phyloP scores from a whole-genome alignment of 1,284 basidiomycete genomes.

The Austroboletus sp. region DNA sequence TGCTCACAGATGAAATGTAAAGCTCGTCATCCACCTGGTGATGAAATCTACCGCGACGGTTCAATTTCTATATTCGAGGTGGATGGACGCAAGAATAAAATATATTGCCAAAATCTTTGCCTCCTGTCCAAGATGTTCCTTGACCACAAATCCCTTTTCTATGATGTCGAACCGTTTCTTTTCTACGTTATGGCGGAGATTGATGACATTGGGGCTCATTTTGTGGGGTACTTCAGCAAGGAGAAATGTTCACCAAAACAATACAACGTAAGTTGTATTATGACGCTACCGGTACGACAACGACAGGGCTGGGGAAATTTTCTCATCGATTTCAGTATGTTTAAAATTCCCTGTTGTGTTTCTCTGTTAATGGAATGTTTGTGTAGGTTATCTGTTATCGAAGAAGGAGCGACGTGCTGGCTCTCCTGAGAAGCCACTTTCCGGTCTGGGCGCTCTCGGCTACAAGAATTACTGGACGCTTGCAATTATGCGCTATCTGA shows the following conservation, averaged over 20 bases:
- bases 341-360: conserved; percentile 17
- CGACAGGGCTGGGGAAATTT: conserved; percentile 92
- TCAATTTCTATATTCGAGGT: conserved; percentile 92
- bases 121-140: conserved; percentile 98
- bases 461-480: conserved; percentile 96
- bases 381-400: conserved; percentile 85
- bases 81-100: conserved; percentile 98
- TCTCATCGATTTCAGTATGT: conserved; percentile 92
- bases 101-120: conserved; percentile 99
- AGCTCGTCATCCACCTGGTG: conserved; percentile 88
- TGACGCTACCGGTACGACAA: conserved; percentile 95
- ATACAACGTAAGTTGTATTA: conserved; percentile 98
- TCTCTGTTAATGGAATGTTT: conserved; percentile 2
- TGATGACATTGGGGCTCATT: conserved; percentile 85
- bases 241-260: conserved; percentile 95
- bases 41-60: conserved; percentile 95
- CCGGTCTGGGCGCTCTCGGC: conserved; percentile 80
- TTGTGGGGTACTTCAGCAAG: conserved; percentile 98
- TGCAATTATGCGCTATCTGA: conserved; percentile 79
- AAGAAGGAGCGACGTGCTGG: conserved; percentile 87
- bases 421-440: conserved; percentile 90
- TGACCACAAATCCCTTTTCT: conserved; percentile 98
- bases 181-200: conserved; percentile 97
- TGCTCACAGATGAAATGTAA: conserved; percentile 83
- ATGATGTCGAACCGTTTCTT: conserved; percentile 98